Percentiles rank a stretch among this genome's conserved stretches.
Conservation (phyloP, 2,329 filamentous ascomycete species). For the Tolypocladium inflatum region DNA sequence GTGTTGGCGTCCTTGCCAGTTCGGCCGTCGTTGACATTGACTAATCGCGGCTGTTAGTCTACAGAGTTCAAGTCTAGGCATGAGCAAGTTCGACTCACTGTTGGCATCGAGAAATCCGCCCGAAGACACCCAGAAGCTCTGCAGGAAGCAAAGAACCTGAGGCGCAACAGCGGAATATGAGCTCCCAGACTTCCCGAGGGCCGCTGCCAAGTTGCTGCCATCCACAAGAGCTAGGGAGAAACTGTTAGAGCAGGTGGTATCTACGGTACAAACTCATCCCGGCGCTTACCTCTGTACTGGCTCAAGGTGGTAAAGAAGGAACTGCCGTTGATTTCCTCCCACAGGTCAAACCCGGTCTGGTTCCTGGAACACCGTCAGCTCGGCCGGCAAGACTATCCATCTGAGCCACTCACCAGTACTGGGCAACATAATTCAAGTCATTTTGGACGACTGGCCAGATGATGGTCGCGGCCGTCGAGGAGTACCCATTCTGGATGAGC, state of each 20-base stretch:
- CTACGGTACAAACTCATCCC: accelerated
- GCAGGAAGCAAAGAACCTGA: conserved; percentile 62
- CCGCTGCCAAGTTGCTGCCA: conserved; percentile 55
- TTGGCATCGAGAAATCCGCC: conserved; percentile 59
- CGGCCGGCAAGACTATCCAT: not conserved
- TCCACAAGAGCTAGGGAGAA: conserved; percentile 44
- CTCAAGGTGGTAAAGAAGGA: conserved; percentile 71
- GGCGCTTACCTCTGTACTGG: conserved; percentile 50
- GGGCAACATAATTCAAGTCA: conserved; percentile 64
- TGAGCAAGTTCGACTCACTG: conserved; percentile 25
- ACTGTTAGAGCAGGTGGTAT: not conserved
- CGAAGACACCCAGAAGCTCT: conserved; percentile 59
- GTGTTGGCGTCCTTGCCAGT: conserved; percentile 65
- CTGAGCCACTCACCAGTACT: conserved; percentile 49
- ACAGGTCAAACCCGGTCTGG: conserved; percentile 61
- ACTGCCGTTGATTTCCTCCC: conserved; percentile 70
- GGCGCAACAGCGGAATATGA: conserved; percentile 57
- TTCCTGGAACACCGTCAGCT: conserved; percentile 26
- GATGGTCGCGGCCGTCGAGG: conserved; percentile 41
- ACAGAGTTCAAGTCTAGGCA: not conserved
- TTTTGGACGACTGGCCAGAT: conserved; percentile 70
- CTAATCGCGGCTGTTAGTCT: conserved; percentile 11
- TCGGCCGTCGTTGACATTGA: conserved; percentile 51
- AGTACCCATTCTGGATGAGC: conserved; percentile 57
- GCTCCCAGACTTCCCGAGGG: conserved; percentile 49